Base-by-base conservation (phyloP, 495 filamentous ascomycete species). In the Hypoxylon fragiforme region DNA sequence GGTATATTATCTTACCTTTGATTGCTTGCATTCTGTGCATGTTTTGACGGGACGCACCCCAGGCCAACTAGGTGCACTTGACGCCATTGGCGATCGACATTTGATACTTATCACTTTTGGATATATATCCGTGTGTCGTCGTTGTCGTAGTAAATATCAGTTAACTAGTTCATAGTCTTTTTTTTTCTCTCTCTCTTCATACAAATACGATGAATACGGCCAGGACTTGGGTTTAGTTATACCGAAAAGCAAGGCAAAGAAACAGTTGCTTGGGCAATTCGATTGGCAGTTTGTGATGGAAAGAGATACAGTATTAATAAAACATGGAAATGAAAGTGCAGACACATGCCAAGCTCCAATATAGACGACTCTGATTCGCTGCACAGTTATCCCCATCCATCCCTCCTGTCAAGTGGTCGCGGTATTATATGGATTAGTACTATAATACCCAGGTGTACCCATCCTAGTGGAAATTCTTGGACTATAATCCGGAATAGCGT, bases 21-120 rank as follows among this genome's bases (percentile, higher is more conserved):
- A 65, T 43, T 68, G 65, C 20, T 68, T 68, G 57, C 65, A 68
- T 57, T 68, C 65, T 19, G 65, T 68, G 50, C 65, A 68, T 0
- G 65, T 68, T 39, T 61, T 61, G 20, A 61, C 57, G 13, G 57
- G 57, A 34, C 57, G 57, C 15, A 52, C 47, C 14, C 57, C 57
- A 2, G 57, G 57, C 57, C 57, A 61, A 47, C 57, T 54, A 9
- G 56, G 49, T 46, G 47, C 51, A 43, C 41, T 56, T 5, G 57
- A 55, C 30, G 57, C 51, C 57, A 61, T 61, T 8, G 46, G 24
- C 38, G 43, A 38, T 45, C 8, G 26, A 39, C 32, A 45, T 39
- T 39, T 34, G 48, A 8, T 22, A 21, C 4, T 11, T 1, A 15
- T 2, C 3, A 11, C 28, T 28, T 3, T 42, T n/a, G 7, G 12